Base-by-base conservation (phyloP, 345 rosid species). In the Erysimum cheiranthoides region DNA sequence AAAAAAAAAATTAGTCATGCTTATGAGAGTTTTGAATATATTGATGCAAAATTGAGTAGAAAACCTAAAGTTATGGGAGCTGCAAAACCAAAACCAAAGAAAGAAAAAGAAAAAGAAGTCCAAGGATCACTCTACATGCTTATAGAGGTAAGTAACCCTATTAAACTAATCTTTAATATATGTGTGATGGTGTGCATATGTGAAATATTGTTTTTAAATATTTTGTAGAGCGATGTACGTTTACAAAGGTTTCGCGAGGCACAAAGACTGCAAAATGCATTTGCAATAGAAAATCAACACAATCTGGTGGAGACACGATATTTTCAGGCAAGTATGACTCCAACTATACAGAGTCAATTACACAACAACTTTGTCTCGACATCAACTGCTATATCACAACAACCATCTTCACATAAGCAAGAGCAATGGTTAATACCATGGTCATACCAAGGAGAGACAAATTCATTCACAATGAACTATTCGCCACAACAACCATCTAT, bases 101-200 rank as follows among this genome's bases (percentile, higher is more conserved):
- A 76, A 28, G 58, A 25, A 69, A 69, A 69, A 69, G 74, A 52
- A 69, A 69, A 69, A 69, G 74, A 52, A 51, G 57, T 42, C 31
- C 32, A 34, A 4, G 79, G 74, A 69, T 69, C 79, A 69, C 70
- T 76, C 18, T 69, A 69, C 39, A 69, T 11, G 64, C 70, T 50
- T 52, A 76, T 76, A 42, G 40, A 76, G 64, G 79, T 21, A 21
- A 21, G 1, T 76, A 69, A 39, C 11, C 21, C 9, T 42, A 25
- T 52, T 10, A 21, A 21, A 21, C 25, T 21, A 21, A 39, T 10
- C 0, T 3, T 21, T 27, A 3, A 25, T 49, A 35, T 35, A 5
- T 36, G 30, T 50, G 53, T 56, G 3, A 34, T 59, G 27, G 18
- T 45, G 9, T 17, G 16, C 4, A 5, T 17, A 11, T 14, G 8